Evolutionary conservation across 164 flowering plant genomes (phyloP).

Genomic region (Tetracentron sinense): DNA sequence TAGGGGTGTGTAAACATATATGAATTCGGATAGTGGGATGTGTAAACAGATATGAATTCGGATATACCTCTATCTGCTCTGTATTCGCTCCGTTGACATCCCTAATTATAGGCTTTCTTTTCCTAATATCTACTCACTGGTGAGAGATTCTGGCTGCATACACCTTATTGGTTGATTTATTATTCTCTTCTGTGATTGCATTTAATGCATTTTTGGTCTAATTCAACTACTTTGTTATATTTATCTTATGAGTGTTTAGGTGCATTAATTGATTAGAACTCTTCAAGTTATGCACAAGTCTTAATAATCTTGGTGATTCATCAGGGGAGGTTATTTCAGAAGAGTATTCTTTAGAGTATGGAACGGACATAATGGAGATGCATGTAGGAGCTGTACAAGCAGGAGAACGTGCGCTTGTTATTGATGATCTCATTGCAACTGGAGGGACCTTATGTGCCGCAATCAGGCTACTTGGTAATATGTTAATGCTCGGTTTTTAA

Average conservation of each 20-base stretch:
- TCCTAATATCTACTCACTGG: too few species aligned
- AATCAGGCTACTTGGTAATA: slow-evolving; percentile 68
- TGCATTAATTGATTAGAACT: background rate
- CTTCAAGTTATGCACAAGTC: background rate
- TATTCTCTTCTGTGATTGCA: background rate
- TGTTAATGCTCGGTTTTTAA: background rate
- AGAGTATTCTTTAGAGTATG: slow-evolving; percentile 93
- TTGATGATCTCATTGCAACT: slow-evolving; percentile 98
- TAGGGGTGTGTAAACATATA: too few species aligned
- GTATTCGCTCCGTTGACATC: too few species aligned
- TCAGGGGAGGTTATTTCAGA: slow-evolving; percentile 90
- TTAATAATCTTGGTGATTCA: slow-evolving; percentile 13
- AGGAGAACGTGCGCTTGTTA: slow-evolving; percentile 81
- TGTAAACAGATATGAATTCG: too few species aligned
- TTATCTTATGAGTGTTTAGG: background rate
- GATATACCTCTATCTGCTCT: too few species aligned
- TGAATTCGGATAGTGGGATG: too few species aligned
- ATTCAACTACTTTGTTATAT: background rate
- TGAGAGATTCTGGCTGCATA: too few species aligned
- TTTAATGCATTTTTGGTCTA: background rate
- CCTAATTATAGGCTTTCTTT: too few species aligned
- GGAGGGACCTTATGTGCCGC: slow-evolving; percentile 96
- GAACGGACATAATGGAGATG: slow-evolving; percentile 92
- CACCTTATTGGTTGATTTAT: background rate
- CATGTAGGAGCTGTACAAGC: slow-evolving; percentile 91